Conservation (phyloP, 2,329 filamentous ascomycete species). For the Daldinia sp. region DNA sequence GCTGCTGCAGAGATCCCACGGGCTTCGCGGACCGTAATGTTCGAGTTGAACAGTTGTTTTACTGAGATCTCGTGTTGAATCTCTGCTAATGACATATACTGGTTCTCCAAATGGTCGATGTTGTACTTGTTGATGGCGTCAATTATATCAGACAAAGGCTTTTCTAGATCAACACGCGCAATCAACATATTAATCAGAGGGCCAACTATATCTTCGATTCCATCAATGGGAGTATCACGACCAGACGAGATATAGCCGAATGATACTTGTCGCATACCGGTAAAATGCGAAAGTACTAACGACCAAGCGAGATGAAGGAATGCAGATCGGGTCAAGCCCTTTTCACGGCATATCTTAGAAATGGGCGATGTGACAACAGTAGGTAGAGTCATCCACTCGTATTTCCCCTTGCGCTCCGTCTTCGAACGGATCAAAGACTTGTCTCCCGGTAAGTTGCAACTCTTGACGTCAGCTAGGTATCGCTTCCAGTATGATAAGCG, state of each 20-base stretch:
- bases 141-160: not conserved
- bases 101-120: conserved; percentile 1
- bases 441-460: not conserved
- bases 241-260: conserved; percentile 8
- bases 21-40: not conserved
- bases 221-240: conserved; percentile 1
- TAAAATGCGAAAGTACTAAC: not conserved
- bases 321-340: not conserved
- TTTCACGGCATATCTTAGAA: not conserved
- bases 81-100: conserved; percentile 1
- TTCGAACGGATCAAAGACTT: not conserved
- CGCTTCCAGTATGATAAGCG: not conserved
- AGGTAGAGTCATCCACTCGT: not conserved
- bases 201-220: not conserved
- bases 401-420: not conserved
- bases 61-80: not conserved
- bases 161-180: not conserved
- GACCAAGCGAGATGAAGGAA: conserved; percentile 8
- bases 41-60: not conserved
- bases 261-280: not conserved
- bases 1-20: not conserved
- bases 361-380: not conserved
- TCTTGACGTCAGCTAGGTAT: not conserved
- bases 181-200: conserved; percentile 5
- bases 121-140: not conserved